Conservation (phyloP, 2,329 filamentous ascomycete genomes). For the Rosellinia necatrix region DNA sequence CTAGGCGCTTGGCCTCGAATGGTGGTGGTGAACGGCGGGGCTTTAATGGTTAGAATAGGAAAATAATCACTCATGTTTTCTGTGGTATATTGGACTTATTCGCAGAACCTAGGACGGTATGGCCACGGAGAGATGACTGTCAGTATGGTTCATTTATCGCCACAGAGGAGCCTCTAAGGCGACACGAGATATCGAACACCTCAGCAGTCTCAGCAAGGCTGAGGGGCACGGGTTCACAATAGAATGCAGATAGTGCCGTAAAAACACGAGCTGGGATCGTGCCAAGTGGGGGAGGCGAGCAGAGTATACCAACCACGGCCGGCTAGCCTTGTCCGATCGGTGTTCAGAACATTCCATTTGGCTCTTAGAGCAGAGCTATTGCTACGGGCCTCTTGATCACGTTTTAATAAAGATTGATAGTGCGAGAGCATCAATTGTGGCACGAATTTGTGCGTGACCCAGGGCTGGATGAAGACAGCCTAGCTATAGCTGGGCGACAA, state of each 20-base stretch:
- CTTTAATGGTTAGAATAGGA: background rate
- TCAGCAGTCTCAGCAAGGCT: conserved; percentile 15
- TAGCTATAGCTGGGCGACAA: background rate
- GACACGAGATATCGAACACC: background rate
- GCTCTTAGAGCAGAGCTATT: background rate
- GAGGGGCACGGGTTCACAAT: conserved; percentile 3
- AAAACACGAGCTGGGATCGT: conserved; percentile 2
- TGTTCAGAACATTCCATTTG: too few species aligned
- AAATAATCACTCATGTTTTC: background rate
- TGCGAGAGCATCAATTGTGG: too few species aligned
- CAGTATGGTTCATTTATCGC: background rate
- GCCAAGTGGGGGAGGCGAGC: background rate
- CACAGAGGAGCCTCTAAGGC: background rate
- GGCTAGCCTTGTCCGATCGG: conserved; percentile 2
- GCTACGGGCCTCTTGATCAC: background rate
- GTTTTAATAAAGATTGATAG: too few species aligned
- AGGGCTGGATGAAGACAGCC: background rate
- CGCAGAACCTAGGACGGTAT: background rate
- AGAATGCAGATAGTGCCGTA: background rate
- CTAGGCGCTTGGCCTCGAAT: too few species aligned
- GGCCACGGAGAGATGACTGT: background rate
- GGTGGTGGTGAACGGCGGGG: too few species aligned
- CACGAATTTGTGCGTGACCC: too few species aligned
- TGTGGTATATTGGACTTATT: too few species aligned
- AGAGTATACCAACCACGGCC: conserved; percentile 4